A percentile compares a stretch with the other conserved stretches of the same genome.
phyloP scores from a whole-genome alignment of 345 rosid species.

The Dipteronia dyeriana region DNA sequence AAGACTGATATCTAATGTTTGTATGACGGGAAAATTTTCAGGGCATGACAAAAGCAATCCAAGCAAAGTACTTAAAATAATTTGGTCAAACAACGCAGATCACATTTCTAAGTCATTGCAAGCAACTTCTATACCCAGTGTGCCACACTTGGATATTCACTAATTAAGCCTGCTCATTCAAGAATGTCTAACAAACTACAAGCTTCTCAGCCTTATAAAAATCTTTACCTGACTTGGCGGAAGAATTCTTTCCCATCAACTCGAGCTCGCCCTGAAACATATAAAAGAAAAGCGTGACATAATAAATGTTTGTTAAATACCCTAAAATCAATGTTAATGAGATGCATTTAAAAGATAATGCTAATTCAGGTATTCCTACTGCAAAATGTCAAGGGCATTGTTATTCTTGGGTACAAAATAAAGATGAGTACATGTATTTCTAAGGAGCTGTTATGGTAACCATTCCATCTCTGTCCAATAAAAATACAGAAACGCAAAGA shows the following conservation, averaged over 20 bases:
- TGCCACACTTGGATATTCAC: background rate
- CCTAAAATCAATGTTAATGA: background rate
- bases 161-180: background rate
- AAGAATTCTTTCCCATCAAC: constrained; percentile 97
- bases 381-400: background rate
- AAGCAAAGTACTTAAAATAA: background rate
- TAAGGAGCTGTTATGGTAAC: background rate
- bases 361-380: background rate
- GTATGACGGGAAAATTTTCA: background rate
- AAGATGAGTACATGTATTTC: background rate
- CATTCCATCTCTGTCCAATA: too few relatives aligned
- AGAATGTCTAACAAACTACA: background rate
- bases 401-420: background rate
- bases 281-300: background rate
- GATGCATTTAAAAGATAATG: background rate
- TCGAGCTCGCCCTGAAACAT: constrained; percentile 67
- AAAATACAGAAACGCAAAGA: background rate
- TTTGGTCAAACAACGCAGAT: background rate
- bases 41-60: background rate
- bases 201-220: background rate
- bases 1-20: background rate
- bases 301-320: background rate
- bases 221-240: constrained; percentile 86
- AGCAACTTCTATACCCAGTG: background rate
- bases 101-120: background rate